Evolutionary conservation across 2,329 filamentous ascomycete genomes (phyloP), one percentile per base, ranked within the genome.

Genomic region (Alternaria brassicicola): DNA sequence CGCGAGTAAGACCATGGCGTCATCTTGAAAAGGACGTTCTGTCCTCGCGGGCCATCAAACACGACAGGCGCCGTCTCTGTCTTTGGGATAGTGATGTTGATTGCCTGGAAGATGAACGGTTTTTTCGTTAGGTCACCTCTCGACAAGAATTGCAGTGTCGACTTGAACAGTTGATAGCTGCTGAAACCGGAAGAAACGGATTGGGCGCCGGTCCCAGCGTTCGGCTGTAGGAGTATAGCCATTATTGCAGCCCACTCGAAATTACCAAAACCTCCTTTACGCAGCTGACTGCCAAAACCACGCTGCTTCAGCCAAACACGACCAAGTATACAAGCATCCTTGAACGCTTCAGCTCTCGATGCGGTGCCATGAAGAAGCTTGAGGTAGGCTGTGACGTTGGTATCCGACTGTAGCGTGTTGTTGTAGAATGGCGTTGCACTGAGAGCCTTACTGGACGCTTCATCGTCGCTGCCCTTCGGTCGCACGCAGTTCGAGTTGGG

Each of bases 81-180:
- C 64, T 78, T 68, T 2, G 76, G 69, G 8, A 74, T 61, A 76
- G 59, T 59, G 50, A 74, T 45, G 52, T 72, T 66, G 38, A 25
- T 70, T 64, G 57, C 81, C 83, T 68, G 72, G 70, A 87, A 69
- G 62, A 82, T 61, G 72, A 89, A 83, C 0, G 90, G 87, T 64
- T 86, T 90, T 67, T 86, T 89, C 55, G 81, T 82, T 53, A 97
- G 81, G 69, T 97, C 89, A 35, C 86, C 89, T 1, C 86, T 85
- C 1, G 90, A 88, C 17, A 99, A 81, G 66, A 94, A 95, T 73
- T 97, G 94, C n/a, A 99, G 81, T 1, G 89, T 88, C 3, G 92
- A 93, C 78, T 97, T 98, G 84, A 99, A 97, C 42, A 98, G 84
- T 77, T 98, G 94, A 23, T 94, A 95, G 77, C 90, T 90, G 79